phyloP scores from a whole-genome alignment of 495 filamentous ascomycete species.

The Annulohypoxylon stygium region DNA sequence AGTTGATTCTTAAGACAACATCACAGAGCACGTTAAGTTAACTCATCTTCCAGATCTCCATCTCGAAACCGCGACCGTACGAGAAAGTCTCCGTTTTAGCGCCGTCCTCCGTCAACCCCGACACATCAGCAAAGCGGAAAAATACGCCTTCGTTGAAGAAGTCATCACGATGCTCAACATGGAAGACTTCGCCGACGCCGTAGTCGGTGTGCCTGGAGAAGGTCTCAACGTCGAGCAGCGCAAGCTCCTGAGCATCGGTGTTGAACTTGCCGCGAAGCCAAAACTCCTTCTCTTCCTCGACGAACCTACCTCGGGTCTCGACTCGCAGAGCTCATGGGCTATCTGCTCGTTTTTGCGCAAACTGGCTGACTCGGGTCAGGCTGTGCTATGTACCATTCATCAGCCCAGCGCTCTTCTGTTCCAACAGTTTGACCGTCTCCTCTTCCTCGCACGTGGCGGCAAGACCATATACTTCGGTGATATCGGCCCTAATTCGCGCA shows the following conservation, averaged over 20 bases:
- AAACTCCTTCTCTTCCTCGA: slow-evolving; percentile 76
- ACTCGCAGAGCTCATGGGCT: slow-evolving; percentile 20
- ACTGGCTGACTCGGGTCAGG: slow-evolving; percentile 8
- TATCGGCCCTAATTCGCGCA: slow-evolving; percentile 1
- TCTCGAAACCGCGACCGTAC: slow-evolving; percentile 74
- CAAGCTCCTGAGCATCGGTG: slow-evolving; percentile 86
- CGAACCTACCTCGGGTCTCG: slow-evolving; percentile 8
- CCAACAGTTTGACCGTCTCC: slow-evolving; percentile 13
- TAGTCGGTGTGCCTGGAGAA: slow-evolving; percentile 80
- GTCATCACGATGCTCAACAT: slow-evolving; percentile 82
- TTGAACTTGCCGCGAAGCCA: slow-evolving; percentile 88
- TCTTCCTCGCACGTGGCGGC: slow-evolving; percentile 10
- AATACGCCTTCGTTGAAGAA: slow-evolving; percentile 78
- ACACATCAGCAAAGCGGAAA: slow-evolving; percentile 68
- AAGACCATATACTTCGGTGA: slow-evolving; percentile 18
- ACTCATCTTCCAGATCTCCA: slow-evolving; percentile 7
- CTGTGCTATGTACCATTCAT: slow-evolving; percentile 15
- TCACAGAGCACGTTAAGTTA: background rate
- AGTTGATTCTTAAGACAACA: background rate
- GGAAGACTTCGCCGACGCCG: slow-evolving; percentile 78
- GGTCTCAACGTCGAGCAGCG: slow-evolving; percentile 88
- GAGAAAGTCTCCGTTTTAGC: slow-evolving; percentile 78
- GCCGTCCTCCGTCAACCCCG: slow-evolving; percentile 78
- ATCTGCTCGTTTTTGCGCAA: slow-evolving; percentile 15
- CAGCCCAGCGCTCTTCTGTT: slow-evolving; percentile 12